Evolutionary conservation across 2,329 filamentous ascomycete genomes (phyloP), one percentile per base, ranked within the genome.

Genomic region (Alternaria hordeiaustralica): DNA sequence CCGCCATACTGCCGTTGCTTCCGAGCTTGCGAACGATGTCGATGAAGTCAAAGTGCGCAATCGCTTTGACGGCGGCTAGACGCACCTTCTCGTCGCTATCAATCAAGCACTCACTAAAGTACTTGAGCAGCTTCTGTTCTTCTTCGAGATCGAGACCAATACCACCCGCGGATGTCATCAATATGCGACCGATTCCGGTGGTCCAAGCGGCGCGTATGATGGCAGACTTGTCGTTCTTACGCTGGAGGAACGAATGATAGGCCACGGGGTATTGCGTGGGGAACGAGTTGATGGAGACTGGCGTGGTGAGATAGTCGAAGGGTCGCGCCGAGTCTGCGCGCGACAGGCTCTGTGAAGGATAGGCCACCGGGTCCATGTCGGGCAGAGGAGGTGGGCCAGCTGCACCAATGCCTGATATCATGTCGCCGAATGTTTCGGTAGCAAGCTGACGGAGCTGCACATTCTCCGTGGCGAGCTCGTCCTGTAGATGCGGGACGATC

Each of bases 41-140:
- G 56, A 88, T 86, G 79, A 97, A 93, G 66, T 88, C 88, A 77
- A 98, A 97, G 13, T 88, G 86, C 63, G 92, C 91, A 23, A 99
- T 87, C 2, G 92, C 91, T 76, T 93, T 91, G 53, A 98, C 91
- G n/a, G 94, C 93, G 30, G 94, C 92, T 61, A 97, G 82, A 30
- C 96, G 90, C 46, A 99, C 96, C 75, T 91, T 94, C 73, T 99
- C 96, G 74, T 99, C 96, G 36, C 87, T 88, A 77, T 99, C 96
- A 20, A 90, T 90, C 11, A 98, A 86, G 82, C 95, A 94, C 63
- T 94, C 92, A 2, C 89, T 88, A 20, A 98, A 84, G 9, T 88
- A 88, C 64, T 88, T 87, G 50, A 97, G 87, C 41, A 98, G 86
- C 49, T 87, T 85, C 55, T 86, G 86, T 78, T 97, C 93, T 68